These are phyloP conservation scores for Botryosphaeria agaves DNA, from an alignment of 2,329 filamentous ascomycete species.

Conservation along the genomic window DNA sequence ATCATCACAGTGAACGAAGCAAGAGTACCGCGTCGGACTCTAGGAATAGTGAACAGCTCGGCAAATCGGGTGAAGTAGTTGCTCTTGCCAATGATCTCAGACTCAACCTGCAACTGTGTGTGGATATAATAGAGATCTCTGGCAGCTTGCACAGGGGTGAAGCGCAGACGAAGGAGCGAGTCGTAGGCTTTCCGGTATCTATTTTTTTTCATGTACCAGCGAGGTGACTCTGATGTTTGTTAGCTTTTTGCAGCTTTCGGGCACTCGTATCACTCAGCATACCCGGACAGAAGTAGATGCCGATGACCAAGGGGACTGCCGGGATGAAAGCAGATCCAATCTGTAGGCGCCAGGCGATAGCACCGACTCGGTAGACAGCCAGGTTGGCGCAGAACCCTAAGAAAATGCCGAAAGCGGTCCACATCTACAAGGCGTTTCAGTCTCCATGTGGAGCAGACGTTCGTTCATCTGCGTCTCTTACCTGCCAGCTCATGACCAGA, in stretches of 20 bases:
- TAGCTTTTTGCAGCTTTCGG: neutral
- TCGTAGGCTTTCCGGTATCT: conserved; percentile 18
- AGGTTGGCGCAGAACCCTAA: conserved; percentile 49
- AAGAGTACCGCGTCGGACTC: conserved; percentile 14
- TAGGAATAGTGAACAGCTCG: conserved; percentile 43
- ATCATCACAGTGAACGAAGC: conserved; percentile 17
- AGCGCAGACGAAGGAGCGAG: conserved; percentile 16
- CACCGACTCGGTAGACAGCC: conserved; percentile 40
- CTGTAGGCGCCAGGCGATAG: conserved; percentile 45
- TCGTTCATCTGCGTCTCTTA: neutral
- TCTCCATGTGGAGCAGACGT: neutral
- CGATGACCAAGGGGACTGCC: conserved; percentile 39
- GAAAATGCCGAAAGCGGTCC: conserved; percentile 46
- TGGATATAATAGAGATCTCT: conserved; percentile 22
- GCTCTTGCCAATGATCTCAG: conserved; percentile 6
- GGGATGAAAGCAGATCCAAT: conserved; percentile 48
- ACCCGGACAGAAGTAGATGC: conserved; percentile 30
- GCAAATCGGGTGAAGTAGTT: conserved; percentile 24
- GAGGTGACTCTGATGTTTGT: neutral
- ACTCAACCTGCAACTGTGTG: conserved; percentile 4
- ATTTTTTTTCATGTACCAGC: conserved; percentile 15
- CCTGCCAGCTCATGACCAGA: conserved; percentile 11
- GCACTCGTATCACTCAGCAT: neutral
- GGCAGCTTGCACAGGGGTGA: conserved; percentile 18
- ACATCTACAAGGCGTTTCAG: no score